Conservation (phyloP, 2,329 filamentous ascomycete genomes). For the Botrytis cinerea region DNA sequence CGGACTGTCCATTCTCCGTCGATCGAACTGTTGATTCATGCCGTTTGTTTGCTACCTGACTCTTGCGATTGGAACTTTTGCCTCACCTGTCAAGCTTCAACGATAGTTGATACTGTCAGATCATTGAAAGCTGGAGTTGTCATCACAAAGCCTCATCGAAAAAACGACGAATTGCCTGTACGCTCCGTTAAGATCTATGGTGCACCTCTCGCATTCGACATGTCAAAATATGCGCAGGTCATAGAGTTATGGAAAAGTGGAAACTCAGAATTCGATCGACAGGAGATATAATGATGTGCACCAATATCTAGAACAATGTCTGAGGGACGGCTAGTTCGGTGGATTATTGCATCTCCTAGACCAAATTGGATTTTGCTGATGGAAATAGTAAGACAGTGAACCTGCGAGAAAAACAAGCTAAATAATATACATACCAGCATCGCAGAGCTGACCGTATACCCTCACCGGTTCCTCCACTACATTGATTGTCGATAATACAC, state of each 20-base stretch:
- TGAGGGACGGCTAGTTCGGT: background rate
- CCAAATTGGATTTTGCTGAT: no score
- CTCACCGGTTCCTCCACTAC: background rate
- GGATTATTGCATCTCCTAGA: background rate
- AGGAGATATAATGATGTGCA: background rate
- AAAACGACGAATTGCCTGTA: background rate
- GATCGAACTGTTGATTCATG: background rate
- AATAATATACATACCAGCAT: background rate
- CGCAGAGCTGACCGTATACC: no score
- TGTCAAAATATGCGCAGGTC: background rate
- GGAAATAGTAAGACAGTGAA: background rate
- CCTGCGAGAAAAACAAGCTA: no score
- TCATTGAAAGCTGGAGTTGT: background rate
- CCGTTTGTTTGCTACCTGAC: background rate
- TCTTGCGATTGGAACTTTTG: background rate
- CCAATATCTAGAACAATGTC: background rate
- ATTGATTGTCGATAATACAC: background rate
- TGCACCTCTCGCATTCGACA: background rate
- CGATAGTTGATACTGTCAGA: background rate
- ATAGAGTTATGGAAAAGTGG: background rate
- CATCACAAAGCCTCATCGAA: background rate
- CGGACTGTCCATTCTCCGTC: background rate
- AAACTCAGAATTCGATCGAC: background rate
- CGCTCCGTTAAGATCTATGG: background rate
- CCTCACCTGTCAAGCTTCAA: background rate